Base-by-base conservation (phyloP, 2,329 filamentous ascomycete species). In the Hypoxylon sp. region DNA sequence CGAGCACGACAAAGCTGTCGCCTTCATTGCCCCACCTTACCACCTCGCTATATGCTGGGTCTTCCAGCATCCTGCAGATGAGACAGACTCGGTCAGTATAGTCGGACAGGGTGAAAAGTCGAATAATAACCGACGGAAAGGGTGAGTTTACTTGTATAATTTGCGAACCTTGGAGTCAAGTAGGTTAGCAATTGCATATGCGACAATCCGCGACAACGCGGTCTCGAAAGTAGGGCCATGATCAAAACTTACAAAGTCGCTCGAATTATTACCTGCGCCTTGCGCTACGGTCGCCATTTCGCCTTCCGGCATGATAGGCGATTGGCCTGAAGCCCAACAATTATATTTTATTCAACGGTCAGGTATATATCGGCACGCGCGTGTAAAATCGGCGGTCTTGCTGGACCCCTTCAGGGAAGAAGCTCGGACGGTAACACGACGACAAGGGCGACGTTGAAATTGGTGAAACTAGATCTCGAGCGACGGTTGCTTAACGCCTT, bases 21-120 rank as follows among this genome's bases (percentile, higher is more conserved):
- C 94, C 94, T 71, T 94, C 91, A 73, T 97, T 93, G 66, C 94
- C 94, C 96, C 96, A 99, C 81, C 95, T 88, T 52, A 98, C 96
- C 67, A 98, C 94, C 67, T 92, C 91, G 74, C 94, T 90, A 80
- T 99, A 97, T 58, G 93, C 91, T 36, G 94, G 94, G 77, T 97
- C 97, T 81, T 98, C 95, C 75, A 99, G 85, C 96, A 99, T 99
- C 79, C 93, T 97, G 69, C 32, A 36, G 78, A 66, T 53, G 43
- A 58, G 59, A 67, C 66, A 73, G 65, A 70, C 57, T 69, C 80
- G 64, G 81, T 80, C 73, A 73, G 74, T 69, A 71, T 63, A 46
- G 49, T 23, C 49, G 23, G 23, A 25, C 9, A 34, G 17, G 45
- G 51, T 36, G 49, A 10, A 32, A 46, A 51, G 43, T 60, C 32